Base-by-base conservation (phyloP, 129 eudicot species). In the Flaveria linearis region DNA sequence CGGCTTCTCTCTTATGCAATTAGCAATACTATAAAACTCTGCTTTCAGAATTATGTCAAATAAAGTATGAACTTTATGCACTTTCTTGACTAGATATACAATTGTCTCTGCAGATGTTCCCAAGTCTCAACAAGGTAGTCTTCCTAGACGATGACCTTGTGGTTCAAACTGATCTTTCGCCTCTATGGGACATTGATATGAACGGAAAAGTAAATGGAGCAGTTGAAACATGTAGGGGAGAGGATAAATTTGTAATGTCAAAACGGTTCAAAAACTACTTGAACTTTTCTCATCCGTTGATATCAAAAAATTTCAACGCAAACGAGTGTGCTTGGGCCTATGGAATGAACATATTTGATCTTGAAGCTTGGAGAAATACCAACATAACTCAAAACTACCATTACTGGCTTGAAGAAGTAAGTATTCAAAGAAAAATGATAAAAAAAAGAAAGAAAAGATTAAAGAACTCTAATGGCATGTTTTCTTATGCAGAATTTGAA, bases 311-410 rank as follows among this genome's bases (percentile, higher is more conserved):
- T 41, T 93, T 93, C 76, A 80, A 90, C 75, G 91, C 98, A 36
- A 79, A 90, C 36, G 98, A 93, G 75, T 91, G 98, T 77, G 97
- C 97, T 62, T 90, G 98, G 98, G 98, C 98, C 39, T 93, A 90
- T 80, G 97, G 98, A 68, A 93, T 93, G 98, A 93, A 93, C 88
- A 78, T 90, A 58, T 93, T 93, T 66, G 97, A 90, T 80, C 88
- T 90, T 61, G 85, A 93, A 74, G 90, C 96, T 65, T 93, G 97
- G 98, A 88, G 97, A 71, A 90, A 74, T 61, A 88, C 97, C 77
- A 87, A 87, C 74, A 90, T 93, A 73, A 93, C 91, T 78, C 85
- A 87, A 22, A 86, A 90, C 76, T 93, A 93, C 78, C 88, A 90
- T 82, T 66, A 88, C 74, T 93, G 98, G 98, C 86, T 93, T 45